A percentile compares a stretch with the other conserved stretches of the same genome.
These are phyloP conservation scores for Suillus cothurnatus DNA, from an alignment of 768 basidiomycete genomes.

Conservation along the genomic window DNA sequence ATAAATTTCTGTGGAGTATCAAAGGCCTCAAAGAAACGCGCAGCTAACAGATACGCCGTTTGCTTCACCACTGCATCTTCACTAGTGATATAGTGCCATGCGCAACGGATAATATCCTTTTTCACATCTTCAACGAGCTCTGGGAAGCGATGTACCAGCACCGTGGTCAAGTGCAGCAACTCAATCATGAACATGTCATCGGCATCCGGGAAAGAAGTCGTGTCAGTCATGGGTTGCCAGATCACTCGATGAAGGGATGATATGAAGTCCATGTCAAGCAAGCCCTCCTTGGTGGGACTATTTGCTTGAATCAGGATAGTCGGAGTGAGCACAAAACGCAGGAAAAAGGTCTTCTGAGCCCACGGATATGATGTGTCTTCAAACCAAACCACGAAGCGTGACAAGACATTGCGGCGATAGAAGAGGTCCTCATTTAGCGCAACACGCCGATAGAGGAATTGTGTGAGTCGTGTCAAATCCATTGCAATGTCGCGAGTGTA, in stretches of 20 bases:
- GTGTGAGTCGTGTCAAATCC: constrained; percentile 75
- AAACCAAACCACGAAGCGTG: constrained; percentile 88
- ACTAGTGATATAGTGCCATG: constrained; percentile 84
- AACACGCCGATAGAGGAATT: constrained; percentile 87
- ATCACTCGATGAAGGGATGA: constrained; percentile 68
- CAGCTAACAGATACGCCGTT: constrained; percentile 86
- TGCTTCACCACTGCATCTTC: constrained; percentile 94
- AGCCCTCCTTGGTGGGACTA: constrained; percentile 52
- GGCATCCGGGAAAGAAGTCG: constrained; percentile 49
- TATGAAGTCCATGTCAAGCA: constrained; percentile 76
- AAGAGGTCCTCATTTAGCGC: constrained; percentile 67
- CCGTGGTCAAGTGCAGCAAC: constrained; percentile 83
- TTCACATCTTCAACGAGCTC: constrained; percentile 78
- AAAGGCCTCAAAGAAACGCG: constrained; percentile 89
- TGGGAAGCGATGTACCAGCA: constrained; percentile 84
- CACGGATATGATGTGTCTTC: constrained; percentile 61
- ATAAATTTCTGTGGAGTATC: constrained; percentile 92
- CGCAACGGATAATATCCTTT: constrained; percentile 92
- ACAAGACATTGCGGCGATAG: constrained; percentile 80
- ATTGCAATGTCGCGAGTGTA: constrained; percentile 81
- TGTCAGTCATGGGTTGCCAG: constrained; percentile 78
- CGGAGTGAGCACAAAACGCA: constrained; percentile 87
- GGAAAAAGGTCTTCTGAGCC: constrained; percentile 76
- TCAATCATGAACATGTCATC: constrained; percentile 93
- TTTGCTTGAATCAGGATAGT: constrained; percentile 78